Base-by-base conservation (phyloP, 306 rosid genomes). In the Sindora glabra region DNA sequence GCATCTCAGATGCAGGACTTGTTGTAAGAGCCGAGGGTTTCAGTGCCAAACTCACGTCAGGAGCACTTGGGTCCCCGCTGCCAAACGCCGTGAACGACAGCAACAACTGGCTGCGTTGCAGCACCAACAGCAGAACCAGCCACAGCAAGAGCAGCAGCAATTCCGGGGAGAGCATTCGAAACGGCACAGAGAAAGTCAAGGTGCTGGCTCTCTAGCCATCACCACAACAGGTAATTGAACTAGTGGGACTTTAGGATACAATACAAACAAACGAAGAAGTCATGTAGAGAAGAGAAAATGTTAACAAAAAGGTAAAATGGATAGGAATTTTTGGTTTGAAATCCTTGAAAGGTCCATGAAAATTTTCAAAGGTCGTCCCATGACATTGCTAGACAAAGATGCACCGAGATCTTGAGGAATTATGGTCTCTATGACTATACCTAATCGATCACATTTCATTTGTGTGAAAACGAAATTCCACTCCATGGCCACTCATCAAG, bases 51-150 rank as follows among this genome's bases (percentile, higher is more conserved):
- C 99, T 13, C 99, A 94, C 76, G 84, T 94, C 15, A 94, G 79
- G 81, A 94, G 99, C 79, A 94, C 99, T 53, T 94, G 99, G 99
- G 95, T 94, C 34, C 99, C 99, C 1, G 99, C 95, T 0, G 82
- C 99, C 1, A 94, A 82, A 54, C 94, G 99, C 74, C 90, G 99
- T 1, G 90, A 89, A 62, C 76, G 97, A 11, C 99, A 80, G 16
- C 87, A 89, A 14, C 95, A 86, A 15, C 85, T 86, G 7, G 6
- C 87, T 0, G 54, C 71, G 12, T 61, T 83, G 17, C 95, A 80
- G 38, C 86, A 78, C 0, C 86, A 81, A 10, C 75, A 74, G 0
- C 76, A 83, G 0, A 73, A 2, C 74, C 77, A 67, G 6, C 19
- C 41, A 10, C 40, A 68, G 27, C 39, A 77, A 42, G 56, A 52